Percentiles rank a stretch among this genome's conserved stretches.
Evolutionary conservation across 192 early-diverging fungal species (phyloP).

Genomic region (Podochytrium sp.): DNA sequence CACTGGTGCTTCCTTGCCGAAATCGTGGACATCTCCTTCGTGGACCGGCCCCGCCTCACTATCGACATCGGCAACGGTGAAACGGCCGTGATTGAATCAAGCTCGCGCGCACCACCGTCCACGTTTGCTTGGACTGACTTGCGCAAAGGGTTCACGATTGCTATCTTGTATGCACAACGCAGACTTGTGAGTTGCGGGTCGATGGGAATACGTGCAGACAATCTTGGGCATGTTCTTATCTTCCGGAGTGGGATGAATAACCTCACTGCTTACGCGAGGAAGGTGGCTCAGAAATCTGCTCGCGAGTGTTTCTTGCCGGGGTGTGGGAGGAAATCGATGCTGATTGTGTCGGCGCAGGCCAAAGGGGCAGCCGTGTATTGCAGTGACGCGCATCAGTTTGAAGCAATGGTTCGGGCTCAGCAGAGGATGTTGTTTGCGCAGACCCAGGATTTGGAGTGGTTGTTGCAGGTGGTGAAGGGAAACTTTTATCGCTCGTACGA

Average conservation of each 20-base stretch:
- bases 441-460: constrained; percentile 1
- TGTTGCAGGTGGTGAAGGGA: background rate
- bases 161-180: constrained; percentile 11
- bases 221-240: background rate
- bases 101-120: background rate
- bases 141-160: constrained; percentile 10
- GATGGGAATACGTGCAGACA: constrained; percentile 7
- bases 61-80: background rate
- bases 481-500: background rate
- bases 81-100: constrained; percentile 7
- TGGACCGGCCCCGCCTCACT: constrained; percentile 11
- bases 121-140: constrained; percentile 27
- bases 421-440: background rate
- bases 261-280: background rate
- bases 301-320: constrained; percentile 12
- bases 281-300: background rate
- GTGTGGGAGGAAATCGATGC: background rate
- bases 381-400: constrained; percentile 1
- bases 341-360: background rate
- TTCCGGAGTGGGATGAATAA: background rate
- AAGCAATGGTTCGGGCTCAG: background rate
- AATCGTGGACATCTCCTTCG: constrained; percentile 12
- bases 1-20: constrained; percentile 25
- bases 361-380: background rate
- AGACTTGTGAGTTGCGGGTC: background rate